Evolutionary conservation across 768 basidiomycete species (phyloP), one percentile per base, ranked within the genome.

Genomic region (Pleurotus pulmonarius): DNA sequence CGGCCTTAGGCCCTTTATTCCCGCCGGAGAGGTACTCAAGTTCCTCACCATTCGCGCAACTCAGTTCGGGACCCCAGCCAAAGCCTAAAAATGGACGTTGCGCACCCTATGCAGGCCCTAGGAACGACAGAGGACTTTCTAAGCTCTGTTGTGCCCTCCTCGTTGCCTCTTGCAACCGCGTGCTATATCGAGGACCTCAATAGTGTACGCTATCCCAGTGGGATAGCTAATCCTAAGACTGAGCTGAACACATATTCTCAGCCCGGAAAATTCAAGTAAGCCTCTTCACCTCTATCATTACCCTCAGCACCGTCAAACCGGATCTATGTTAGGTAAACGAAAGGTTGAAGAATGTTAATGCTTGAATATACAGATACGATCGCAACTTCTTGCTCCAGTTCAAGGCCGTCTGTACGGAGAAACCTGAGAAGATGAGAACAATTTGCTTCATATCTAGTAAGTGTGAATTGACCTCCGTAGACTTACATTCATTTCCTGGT

Each of bases 381-480:
- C 41, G 41, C 41, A 43, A 43, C 12, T 43, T 43, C 12, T 43
- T 43, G 12, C 18, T 43, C 5, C 41, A 43, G 12, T 43, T 43
- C 18, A 43, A n/a, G 41, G 41, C 41, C 41, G 41, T 43, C 8
- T 43, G 41, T 18, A 43, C 15, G 15, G 41, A 43, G 41, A 43
- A 43, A 12, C 41, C 41, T 5, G 12, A 6, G 41, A 5, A n/a
- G 41, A 15, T 43, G 41, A 15, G 15, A 43, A 15, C 41, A 18
- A 43, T 43, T 43, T 92, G 94, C 61, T 87, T 88, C 8, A 88
- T 98, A 64, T 95, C 96, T 55, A 83, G 97, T 52, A 1, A 8
- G 26, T 29, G 26, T 29, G 1, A 29, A 29, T 29, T 29, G 5
- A 8, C 5, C 26, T 29, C 26, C 7, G 26, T 8, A 29, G 26